Conservation (phyloP, 1,284 basidiomycete genomes). For the Entoloma clypeatum region DNA sequence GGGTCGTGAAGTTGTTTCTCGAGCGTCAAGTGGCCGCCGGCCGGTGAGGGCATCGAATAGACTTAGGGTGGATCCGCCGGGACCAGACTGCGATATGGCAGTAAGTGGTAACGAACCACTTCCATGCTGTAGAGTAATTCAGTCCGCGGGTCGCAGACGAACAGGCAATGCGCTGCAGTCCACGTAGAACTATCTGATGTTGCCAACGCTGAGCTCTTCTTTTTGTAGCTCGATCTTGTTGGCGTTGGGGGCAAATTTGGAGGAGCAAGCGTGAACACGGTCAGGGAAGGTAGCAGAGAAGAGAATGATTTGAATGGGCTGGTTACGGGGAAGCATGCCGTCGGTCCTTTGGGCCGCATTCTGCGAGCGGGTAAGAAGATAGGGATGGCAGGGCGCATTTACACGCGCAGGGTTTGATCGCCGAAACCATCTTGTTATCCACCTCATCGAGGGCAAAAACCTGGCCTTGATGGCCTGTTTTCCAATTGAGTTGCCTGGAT, state of each 20-base stretch:
- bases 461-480: constrained; percentile 67
- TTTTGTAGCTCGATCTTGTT: constrained; percentile 97
- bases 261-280: constrained; percentile 85
- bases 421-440: constrained; percentile 94
- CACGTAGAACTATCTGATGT: constrained; percentile 98
- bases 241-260: constrained; percentile 88
- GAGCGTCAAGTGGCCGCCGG: too few relatives aligned
- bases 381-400: constrained; percentile 63
- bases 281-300: constrained; percentile 99
- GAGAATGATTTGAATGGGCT: constrained; percentile 81
- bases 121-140: too few relatives aligned
- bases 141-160: too few relatives aligned
- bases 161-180: too few relatives aligned
- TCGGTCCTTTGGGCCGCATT: neutral
- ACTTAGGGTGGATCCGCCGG: too few relatives aligned
- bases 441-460: constrained; percentile 98
- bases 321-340: constrained; percentile 63
- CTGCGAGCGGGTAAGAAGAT: constrained; percentile 10
- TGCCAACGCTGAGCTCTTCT: constrained; percentile 92
- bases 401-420: constrained; percentile 94
- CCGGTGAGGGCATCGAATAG: too few relatives aligned
- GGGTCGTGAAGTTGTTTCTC: too few relatives aligned
- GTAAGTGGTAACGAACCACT: too few relatives aligned
- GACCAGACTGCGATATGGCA: too few relatives aligned
- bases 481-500: neutral